These are phyloP conservation scores for Neoboletus magnificus DNA, from an alignment of 768 basidiomycete genomes.

Conservation along the genomic window DNA sequence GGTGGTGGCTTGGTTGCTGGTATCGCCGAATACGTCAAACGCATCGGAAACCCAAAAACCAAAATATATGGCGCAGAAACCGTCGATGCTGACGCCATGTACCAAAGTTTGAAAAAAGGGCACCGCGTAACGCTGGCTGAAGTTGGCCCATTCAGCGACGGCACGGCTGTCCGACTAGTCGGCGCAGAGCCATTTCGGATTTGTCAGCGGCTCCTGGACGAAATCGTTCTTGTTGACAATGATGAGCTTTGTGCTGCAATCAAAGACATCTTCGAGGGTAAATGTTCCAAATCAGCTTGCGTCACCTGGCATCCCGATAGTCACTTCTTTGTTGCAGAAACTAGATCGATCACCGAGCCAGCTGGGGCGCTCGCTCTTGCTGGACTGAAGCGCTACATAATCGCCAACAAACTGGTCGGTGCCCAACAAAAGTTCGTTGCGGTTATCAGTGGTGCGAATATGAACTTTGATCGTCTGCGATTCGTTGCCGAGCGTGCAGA, in stretches of 20 bases:
- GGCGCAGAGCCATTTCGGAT: conserved; percentile 94
- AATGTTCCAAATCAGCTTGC: conserved; percentile 6
- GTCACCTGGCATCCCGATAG: neutral
- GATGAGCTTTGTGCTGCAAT: conserved; percentile 98
- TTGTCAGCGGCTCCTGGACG: conserved; percentile 81
- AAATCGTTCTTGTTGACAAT: conserved; percentile 80
- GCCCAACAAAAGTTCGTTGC: conserved; percentile 87
- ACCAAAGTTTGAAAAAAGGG: conserved; percentile 72
- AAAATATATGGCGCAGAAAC: conserved; percentile 93
- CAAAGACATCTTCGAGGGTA: conserved; percentile 98
- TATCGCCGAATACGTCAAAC: conserved; percentile 86
- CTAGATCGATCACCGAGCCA: conserved; percentile 93
- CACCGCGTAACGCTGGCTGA: conserved; percentile 81
- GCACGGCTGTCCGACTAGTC: conserved; percentile 94
- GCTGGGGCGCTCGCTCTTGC: conserved; percentile 92
- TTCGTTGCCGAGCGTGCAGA: conserved; percentile 99
- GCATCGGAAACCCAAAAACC: conserved; percentile 81
- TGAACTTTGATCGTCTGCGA: conserved; percentile 96
- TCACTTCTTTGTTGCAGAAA: conserved; percentile 46
- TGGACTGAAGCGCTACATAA: conserved; percentile 84
- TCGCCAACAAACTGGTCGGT: conserved; percentile 75
- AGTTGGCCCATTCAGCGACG: conserved; percentile 96
- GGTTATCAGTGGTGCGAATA: conserved; percentile 94
- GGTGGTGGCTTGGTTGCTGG: conserved; percentile 94
- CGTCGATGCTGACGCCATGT: conserved; percentile 92